Percentiles rank a stretch among this genome's conserved stretches.
These are phyloP conservation scores for Dendrobium chrysotoxum DNA, from an alignment of 106 monocot species.

Conservation along the genomic window DNA sequence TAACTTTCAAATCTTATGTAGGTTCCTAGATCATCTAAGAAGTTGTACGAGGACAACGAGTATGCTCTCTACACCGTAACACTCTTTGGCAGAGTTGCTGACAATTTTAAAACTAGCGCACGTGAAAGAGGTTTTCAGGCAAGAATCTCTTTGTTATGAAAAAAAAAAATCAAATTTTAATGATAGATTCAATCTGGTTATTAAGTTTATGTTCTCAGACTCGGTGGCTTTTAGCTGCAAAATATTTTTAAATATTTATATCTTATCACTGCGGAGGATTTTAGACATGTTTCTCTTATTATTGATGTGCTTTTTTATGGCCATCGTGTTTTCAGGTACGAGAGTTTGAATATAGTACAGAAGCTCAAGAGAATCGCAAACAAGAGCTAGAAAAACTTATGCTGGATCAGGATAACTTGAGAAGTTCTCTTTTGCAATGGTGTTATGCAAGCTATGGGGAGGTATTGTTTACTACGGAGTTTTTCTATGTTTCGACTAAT, in stretches of 20 bases:
- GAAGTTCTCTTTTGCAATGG: constrained; percentile 87
- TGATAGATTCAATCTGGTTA: background rate
- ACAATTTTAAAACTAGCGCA: constrained; percentile 74
- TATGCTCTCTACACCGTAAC: constrained; percentile 96
- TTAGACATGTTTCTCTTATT: background rate
- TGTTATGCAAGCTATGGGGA: constrained; percentile 95
- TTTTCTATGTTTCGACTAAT: background rate
- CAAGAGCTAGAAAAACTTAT: constrained; percentile 76
- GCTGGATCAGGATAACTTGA: constrained; percentile 74
- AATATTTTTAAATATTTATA: background rate
- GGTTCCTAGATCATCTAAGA: constrained; percentile 91
- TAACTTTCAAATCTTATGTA: constrained; percentile 16
- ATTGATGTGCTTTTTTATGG: background rate
- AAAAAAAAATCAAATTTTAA: background rate
- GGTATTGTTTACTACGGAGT: constrained; percentile 24
- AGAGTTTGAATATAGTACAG: constrained; percentile 86
- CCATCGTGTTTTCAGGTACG: constrained; percentile 45
- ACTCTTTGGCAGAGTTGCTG: constrained; percentile 68
- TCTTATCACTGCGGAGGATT: background rate
- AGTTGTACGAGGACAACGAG: constrained; percentile 86
- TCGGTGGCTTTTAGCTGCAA: background rate
- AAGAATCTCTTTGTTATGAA: constrained; percentile 16
- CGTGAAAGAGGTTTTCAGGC: constrained; percentile 96
- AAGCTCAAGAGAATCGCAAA: constrained; percentile 74
- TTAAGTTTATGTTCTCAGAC: background rate